Percentiles rank a stretch among this genome's conserved stretches.
Evolutionary conservation across 306 rosid species (phyloP).

Genomic region (Gillenia trifoliata): DNA sequence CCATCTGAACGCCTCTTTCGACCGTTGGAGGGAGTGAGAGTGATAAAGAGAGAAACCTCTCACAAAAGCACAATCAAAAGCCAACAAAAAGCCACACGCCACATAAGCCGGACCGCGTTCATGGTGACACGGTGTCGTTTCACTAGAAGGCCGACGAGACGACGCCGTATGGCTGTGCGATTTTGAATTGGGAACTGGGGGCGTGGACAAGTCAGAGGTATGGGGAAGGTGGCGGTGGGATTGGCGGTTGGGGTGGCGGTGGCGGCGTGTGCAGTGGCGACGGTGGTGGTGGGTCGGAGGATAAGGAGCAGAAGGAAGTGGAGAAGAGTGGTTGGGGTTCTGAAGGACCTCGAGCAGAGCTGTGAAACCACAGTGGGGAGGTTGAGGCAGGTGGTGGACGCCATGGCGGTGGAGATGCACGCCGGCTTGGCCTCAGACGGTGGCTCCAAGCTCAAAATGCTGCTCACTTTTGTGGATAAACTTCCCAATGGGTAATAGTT

Average conservation of each 20-base stretch:
- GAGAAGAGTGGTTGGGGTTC: conserved; percentile 57
- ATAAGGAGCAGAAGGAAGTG: conserved; percentile 73
- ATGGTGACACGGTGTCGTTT: conserved; percentile 73
- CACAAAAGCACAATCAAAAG: neutral
- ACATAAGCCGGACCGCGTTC: conserved; percentile 1
- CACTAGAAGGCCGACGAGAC: conserved; percentile 33
- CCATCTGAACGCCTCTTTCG: neutral
- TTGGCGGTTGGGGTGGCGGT: conserved; percentile 67
- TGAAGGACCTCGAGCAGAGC: conserved; percentile 65
- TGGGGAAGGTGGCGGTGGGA: conserved; percentile 68
- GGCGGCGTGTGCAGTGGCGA: conserved; percentile 70
- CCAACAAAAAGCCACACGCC: neutral
- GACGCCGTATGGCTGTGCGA: conserved; percentile 43
- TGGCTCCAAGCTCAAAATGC: conserved; percentile 97
- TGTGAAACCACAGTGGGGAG: conserved; percentile 64
- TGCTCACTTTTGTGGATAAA: conserved; percentile 79
- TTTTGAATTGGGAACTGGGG: conserved; percentile 29
- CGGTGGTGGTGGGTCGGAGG: conserved; percentile 66
- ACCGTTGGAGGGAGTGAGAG: neutral
- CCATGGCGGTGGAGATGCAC: conserved; percentile 99
- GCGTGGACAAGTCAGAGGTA: conserved; percentile 14
- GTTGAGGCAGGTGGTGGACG: conserved; percentile 83
- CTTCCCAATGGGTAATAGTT: conserved; percentile 79
- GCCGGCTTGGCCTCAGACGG: conserved; percentile 96
- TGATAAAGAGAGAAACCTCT: neutral